These are phyloP conservation scores for Paspalum vaginatum DNA, from an alignment of 176 grass and related monocot genomes.

Conservation along the genomic window DNA sequence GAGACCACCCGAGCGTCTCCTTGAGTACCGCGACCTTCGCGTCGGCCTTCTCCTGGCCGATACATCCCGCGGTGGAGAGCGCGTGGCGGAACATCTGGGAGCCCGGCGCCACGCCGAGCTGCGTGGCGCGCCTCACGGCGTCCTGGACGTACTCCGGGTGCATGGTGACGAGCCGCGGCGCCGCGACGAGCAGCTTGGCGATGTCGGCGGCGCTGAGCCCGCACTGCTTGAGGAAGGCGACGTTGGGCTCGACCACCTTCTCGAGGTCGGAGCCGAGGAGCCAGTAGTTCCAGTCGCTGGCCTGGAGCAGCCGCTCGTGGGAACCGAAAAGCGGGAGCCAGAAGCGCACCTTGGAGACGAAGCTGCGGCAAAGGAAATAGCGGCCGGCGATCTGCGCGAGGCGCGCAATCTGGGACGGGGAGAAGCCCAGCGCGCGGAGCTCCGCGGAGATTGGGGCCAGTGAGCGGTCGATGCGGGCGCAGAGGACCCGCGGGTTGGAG, in stretches of 20 bases:
- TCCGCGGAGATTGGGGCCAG: slow-evolving; percentile 44
- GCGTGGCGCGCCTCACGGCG: slow-evolving; percentile 47
- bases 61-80: slow-evolving; percentile 51
- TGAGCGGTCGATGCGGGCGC: slow-evolving; percentile 61
- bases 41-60: slow-evolving; percentile 61
- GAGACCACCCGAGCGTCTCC: slow-evolving; percentile 63
- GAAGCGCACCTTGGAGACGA: slow-evolving; percentile 61
- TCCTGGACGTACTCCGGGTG: slow-evolving; percentile 54
- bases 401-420: slow-evolving; percentile 48
- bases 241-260: slow-evolving; percentile 64
- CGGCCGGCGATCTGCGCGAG: slow-evolving; percentile 48
- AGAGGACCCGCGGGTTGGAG: slow-evolving; percentile 57
- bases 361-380: slow-evolving; percentile 63
- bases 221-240: slow-evolving; percentile 50
- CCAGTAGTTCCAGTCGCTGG: slow-evolving; percentile 64
- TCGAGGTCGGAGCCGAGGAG: slow-evolving; percentile 62
- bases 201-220: slow-evolving; percentile 52
- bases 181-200: slow-evolving; percentile 51
- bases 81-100: slow-evolving; percentile 69
- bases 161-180: slow-evolving; percentile 58
- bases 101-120: slow-evolving; percentile 53
- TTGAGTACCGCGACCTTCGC: slow-evolving; percentile 55
- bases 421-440: slow-evolving; percentile 57
- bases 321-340: slow-evolving; percentile 64
- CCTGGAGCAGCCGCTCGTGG: slow-evolving; percentile 58